These are phyloP conservation scores for Triticum turgidum DNA, from an alignment of 176 grass and related monocot genomes.

Conservation along the genomic window DNA sequence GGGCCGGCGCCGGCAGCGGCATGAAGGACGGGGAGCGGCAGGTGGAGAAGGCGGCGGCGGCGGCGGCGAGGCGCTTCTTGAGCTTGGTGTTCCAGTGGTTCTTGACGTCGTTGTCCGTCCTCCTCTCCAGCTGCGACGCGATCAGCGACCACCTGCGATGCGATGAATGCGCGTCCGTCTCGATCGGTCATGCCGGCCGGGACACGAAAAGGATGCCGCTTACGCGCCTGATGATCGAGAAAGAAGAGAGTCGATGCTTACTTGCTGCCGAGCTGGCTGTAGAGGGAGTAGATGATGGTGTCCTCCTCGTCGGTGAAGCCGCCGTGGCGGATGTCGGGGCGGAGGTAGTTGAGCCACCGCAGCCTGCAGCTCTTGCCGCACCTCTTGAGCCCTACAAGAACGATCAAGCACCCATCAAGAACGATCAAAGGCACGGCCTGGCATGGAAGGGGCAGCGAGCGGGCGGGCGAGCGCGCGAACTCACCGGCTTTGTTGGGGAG, in stretches of 20 bases:
- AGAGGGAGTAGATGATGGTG: conserved; percentile 64
- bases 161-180: background rate
- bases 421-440: background rate
- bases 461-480: background rate
- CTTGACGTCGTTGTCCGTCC: conserved; percentile 99
- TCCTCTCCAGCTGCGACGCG: conserved; percentile 59
- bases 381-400: conserved; percentile 44
- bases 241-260: background rate
- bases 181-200: background rate
- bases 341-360: conserved; percentile 95
- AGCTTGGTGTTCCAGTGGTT: conserved; percentile 99
- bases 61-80: conserved; percentile 57
- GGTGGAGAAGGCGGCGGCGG: background rate
- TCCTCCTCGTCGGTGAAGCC: conserved; percentile 88
- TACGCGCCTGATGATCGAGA: background rate
- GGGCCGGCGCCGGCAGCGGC: background rate
- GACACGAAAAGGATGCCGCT: background rate
- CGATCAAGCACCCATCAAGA: background rate
- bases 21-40: background rate
- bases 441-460: background rate
- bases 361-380: conserved; percentile 89
- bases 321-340: conserved; percentile 80
- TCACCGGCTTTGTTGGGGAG: conserved; percentile 75
- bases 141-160: conserved; percentile 74
- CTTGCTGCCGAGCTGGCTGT: conserved; percentile 78